Evolutionary conservation across 1,139 yeast genomes (phyloP), one percentile per base, ranked within the genome.

Genomic region (Debaryomyces psychrophilus): DNA sequence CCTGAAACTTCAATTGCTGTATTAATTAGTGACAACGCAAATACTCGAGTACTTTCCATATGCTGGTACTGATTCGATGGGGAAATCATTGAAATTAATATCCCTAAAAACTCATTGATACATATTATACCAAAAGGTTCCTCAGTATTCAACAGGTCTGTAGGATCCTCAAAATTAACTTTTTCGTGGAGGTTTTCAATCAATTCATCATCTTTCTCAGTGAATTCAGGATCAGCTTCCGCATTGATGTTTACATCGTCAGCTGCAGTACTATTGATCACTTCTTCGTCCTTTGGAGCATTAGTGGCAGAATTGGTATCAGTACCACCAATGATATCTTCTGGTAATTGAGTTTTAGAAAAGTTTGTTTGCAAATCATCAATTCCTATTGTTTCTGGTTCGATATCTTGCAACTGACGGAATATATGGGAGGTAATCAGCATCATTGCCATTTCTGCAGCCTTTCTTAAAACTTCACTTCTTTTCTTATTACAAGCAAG

Each of bases 401-500:
- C 84, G 37, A 88, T 73, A 14, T 68, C 66, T 44, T 75, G 75
- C 44, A 90, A 68, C 51, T 82, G 82, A 26, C 75, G 67, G 62
- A 92, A 93, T 8, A 92, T 77, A 44, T 82, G 76, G 36, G 83
- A 78, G 1, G 93, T 84, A 44, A 90, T 83, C 5, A 84, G 73
- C 33, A 79, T 73, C 79, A 92, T 81, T 0, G 97, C 82, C 74
- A 87, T 81, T 59, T 93, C 98, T 0, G 98, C 98, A 1, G 95
- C 87, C 50, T 87, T 80, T 59, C 99, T 76, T 49, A 95, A 76
- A 11, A 92, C 89, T 57, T 93, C 98, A 51, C 95, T 87, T 63
- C 98, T 79, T 61, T 92, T 81, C 68, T 90, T 89, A 63, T 93
- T 95, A 61, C 96, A 90, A 1, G 98, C 97, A 66, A 95, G 79